phyloP scores from a whole-genome alignment of 106 monocot species.

The Iris macrosiphon region DNA sequence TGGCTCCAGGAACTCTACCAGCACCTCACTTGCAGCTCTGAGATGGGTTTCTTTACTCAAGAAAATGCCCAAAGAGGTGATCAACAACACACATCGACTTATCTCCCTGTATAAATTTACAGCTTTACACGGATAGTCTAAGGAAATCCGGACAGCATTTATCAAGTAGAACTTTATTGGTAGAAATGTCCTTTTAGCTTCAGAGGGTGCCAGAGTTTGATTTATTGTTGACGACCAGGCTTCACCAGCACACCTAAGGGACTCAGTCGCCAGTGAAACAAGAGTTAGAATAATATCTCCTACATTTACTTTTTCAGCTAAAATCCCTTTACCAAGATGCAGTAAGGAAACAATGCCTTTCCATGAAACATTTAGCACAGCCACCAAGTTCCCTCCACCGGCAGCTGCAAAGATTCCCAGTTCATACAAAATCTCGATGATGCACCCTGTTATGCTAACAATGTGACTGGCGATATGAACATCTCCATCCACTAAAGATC shows the following conservation, averaged over 20 bases:
- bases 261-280: slow-evolving; percentile 58
- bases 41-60: slow-evolving; percentile 56
- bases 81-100: slow-evolving; percentile 45
- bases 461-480: slow-evolving; percentile 28
- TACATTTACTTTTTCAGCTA: slow-evolving; percentile 54
- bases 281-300: slow-evolving; percentile 61
- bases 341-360: slow-evolving; percentile 85
- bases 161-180: slow-evolving; percentile 93
- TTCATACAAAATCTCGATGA: slow-evolving; percentile 52
- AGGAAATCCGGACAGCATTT: slow-evolving; percentile 84
- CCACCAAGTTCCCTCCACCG: slow-evolving; percentile 78
- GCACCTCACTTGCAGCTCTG: slow-evolving; percentile 66
- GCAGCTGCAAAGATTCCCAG: slow-evolving; percentile 76
- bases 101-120: slow-evolving; percentile 35
- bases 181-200: slow-evolving; percentile 81
- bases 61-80: slow-evolving; percentile 45
- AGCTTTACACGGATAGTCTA: slow-evolving; percentile 69
- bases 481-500: slow-evolving; percentile 7
- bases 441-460: slow-evolving; percentile 34
- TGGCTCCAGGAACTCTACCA: slow-evolving; percentile 69
- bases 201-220: slow-evolving; percentile 27
- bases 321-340: slow-evolving; percentile 64
- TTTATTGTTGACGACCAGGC: slow-evolving; percentile 32
- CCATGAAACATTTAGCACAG: slow-evolving; percentile 86
- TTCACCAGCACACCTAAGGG: slow-evolving; percentile 56